These are phyloP conservation scores for Rubia balearica DNA, from an alignment of 305 asterid genomes.

Conservation along the genomic window DNA sequence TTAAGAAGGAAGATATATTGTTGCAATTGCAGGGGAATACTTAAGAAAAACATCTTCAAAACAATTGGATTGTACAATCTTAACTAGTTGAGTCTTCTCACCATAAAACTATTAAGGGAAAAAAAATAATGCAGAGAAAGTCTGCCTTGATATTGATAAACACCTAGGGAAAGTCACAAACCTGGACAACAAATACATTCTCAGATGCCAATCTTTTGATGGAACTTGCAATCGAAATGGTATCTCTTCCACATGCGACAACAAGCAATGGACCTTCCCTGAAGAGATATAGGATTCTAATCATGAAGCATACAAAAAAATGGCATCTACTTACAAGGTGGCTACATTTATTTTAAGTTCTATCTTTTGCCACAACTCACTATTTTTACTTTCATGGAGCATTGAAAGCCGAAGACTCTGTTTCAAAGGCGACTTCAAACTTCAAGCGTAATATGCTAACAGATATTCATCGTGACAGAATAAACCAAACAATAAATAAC, in stretches of 20 bases:
- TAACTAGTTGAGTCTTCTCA: neutral
- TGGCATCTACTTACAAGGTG: neutral
- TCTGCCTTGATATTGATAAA: neutral
- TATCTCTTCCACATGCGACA: constrained; percentile 98
- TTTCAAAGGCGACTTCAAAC: neutral
- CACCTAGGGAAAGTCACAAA: constrained; percentile 26
- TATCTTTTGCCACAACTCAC: neutral
- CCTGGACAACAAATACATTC: constrained; percentile 94
- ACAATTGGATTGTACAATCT: neutral
- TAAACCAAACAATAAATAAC: neutral
- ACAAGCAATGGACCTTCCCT: constrained; percentile 98
- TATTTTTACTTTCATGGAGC: neutral
- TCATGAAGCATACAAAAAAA: neutral
- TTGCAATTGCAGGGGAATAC: neutral
- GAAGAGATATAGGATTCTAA: constrained; percentile 14
- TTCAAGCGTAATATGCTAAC: neutral
- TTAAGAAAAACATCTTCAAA: neutral
- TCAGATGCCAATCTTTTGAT: constrained; percentile 85
- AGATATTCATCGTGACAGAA: neutral
- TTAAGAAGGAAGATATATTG: neutral
- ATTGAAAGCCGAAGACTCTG: neutral
- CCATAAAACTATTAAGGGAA: neutral
- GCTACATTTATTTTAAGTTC: neutral
- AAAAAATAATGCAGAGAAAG: constrained; percentile 2
- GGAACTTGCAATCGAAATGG: constrained; percentile 88